These are phyloP conservation scores for Vigna mungo DNA, from an alignment of 306 rosid species.

Conservation along the genomic window DNA sequence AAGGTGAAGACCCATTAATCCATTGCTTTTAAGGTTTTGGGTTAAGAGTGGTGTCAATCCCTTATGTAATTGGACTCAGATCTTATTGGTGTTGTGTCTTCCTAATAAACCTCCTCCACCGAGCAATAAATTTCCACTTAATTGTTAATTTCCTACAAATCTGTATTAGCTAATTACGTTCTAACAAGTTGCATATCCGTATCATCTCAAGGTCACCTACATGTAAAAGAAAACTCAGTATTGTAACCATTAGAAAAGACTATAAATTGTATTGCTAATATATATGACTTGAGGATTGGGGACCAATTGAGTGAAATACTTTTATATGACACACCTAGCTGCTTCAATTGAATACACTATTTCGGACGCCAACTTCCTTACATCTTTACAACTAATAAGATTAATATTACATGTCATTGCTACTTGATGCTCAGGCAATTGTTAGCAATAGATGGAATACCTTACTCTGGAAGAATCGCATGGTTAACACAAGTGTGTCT, in stretches of 20 bases:
- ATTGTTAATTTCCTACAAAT: too few relatives aligned
- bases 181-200: not conserved
- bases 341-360: constrained; percentile 4
- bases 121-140: too few relatives aligned
- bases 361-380: constrained; percentile 7
- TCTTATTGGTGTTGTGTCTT: too few relatives aligned
- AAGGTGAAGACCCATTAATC: too few relatives aligned
- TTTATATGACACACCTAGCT: constrained; percentile 11
- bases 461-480: constrained; percentile 93
- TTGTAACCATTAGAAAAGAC: not conserved
- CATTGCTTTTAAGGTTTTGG: too few relatives aligned
- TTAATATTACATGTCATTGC: constrained; percentile 9
- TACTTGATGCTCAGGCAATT: constrained; percentile 8
- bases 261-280: not conserved
- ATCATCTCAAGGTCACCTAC: not conserved
- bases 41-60: too few relatives aligned
- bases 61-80: too few relatives aligned
- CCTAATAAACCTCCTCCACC: too few relatives aligned
- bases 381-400: constrained; percentile 17
- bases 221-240: not conserved
- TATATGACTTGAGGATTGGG: not conserved
- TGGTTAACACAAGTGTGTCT: constrained; percentile 86
- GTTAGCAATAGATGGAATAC: constrained; percentile 50
- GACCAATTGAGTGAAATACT: not conserved
- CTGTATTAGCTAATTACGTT: too few relatives aligned